phyloP scores from a whole-genome alignment of 257 asterid species.

The Nicotiana tomentosiformis region DNA sequence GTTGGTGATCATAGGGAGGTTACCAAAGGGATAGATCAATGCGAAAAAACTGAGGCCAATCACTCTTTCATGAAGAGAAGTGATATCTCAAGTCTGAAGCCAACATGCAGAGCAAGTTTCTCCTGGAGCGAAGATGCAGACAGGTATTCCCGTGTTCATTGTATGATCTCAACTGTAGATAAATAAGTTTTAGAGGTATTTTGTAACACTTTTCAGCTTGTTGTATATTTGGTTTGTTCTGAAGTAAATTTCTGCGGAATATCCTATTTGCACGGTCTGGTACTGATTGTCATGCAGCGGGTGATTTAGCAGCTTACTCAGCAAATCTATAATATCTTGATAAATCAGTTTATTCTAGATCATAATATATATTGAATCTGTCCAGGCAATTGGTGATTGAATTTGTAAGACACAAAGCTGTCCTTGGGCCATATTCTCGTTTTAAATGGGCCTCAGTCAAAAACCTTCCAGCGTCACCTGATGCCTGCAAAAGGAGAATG shows the following conservation, averaged over 20 bases:
- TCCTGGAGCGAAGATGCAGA: constrained; percentile 83
- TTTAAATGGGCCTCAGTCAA: constrained; percentile 61
- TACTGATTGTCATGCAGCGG: not conserved
- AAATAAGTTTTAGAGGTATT: not conserved
- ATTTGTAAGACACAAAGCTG: constrained; percentile 69
- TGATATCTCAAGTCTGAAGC: constrained; percentile 46
- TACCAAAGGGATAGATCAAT: constrained; percentile 29
- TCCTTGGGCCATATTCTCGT: constrained; percentile 65
- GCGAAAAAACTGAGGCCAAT: constrained; percentile 35
- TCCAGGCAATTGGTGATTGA: constrained; percentile 70
- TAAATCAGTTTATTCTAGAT: not conserved
- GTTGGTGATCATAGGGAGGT: constrained; percentile 27
- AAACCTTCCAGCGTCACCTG: constrained; percentile 80
- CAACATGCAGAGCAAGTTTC: constrained; percentile 48
- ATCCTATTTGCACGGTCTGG: not conserved
- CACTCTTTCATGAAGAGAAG: constrained; percentile 34
- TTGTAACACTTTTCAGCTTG: not conserved
- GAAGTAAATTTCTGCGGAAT: not conserved
- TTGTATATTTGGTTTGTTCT: not conserved
- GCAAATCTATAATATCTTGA: not conserved
- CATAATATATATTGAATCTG: not conserved
- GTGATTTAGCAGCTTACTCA: not conserved
- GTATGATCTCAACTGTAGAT: not conserved
- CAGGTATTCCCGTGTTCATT: constrained; percentile 39
- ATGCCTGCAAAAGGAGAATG: constrained; percentile 79